Conservation (phyloP, 2,329 filamentous ascomycete genomes). For the Penicillium paneum region DNA sequence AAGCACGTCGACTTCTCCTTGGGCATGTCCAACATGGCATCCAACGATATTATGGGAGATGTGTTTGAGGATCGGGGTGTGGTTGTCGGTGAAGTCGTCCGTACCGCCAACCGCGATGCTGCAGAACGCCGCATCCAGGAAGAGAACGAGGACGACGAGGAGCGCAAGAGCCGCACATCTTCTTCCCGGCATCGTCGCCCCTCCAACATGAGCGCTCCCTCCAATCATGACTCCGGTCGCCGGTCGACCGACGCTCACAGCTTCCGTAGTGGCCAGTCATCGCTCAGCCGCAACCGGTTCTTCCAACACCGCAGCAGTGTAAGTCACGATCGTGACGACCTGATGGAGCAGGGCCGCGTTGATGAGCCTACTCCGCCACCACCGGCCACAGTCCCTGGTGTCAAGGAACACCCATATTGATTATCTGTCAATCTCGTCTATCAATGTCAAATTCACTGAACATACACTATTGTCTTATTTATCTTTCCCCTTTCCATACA, state of each 20-base stretch:
- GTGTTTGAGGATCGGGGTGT: slow-evolving; percentile 57
- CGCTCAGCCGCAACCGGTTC: slow-evolving; percentile 59
- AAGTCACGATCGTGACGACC: slow-evolving; percentile 36
- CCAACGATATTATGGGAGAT: slow-evolving; percentile 60
- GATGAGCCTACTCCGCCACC: slow-evolving; percentile 21
- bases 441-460: background rate
- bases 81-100: slow-evolving; percentile 43
- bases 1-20: slow-evolving; percentile 69
- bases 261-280: slow-evolving; percentile 32
- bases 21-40: slow-evolving; percentile 60
- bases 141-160: slow-evolving; percentile 32
- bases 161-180: slow-evolving; percentile 28
- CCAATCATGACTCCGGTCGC: slow-evolving; percentile 19
- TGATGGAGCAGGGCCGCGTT: slow-evolving; percentile 49
- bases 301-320: slow-evolving; percentile 50
- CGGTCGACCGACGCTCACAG: slow-evolving; percentile 31
- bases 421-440: background rate
- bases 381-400: slow-evolving; percentile 1
- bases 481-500: background rate
- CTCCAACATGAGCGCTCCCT: slow-evolving; percentile 27
- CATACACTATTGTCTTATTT: background rate
- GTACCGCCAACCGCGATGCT: slow-evolving; percentile 39
- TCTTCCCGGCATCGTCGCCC: slow-evolving; percentile 24
- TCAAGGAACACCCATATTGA: slow-evolving; percentile 3
- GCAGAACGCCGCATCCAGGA: slow-evolving; percentile 40